Conservation (phyloP, 345 rosid species). For the Litchi chinensis region DNA sequence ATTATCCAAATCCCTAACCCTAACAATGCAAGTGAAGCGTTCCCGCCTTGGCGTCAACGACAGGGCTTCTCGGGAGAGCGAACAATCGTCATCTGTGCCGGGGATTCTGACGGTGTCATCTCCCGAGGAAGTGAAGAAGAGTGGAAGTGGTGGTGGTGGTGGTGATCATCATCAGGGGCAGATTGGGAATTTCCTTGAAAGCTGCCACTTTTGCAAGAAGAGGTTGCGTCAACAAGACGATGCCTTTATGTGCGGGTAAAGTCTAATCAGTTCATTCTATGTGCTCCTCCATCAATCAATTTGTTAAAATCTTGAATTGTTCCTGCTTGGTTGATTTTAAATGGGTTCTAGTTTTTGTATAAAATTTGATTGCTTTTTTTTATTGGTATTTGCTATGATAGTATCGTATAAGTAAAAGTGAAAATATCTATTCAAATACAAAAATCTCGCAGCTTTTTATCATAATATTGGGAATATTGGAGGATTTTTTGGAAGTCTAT, state of each 20-base stretch:
- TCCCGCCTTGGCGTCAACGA: constrained; percentile 9
- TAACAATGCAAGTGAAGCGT: constrained; percentile 41
- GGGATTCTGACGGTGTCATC: constrained; percentile 32
- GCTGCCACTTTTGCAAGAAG: constrained; percentile 30
- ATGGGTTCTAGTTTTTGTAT: neutral
- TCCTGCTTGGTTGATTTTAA: neutral
- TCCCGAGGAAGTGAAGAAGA: constrained; percentile 15
- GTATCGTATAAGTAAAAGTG: too few species aligned
- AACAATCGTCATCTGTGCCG: constrained; percentile 6
- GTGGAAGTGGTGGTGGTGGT: neutral
- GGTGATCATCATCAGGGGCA: constrained; percentile 7
- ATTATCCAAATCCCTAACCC: neutral
- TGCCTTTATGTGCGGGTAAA: constrained; percentile 48
- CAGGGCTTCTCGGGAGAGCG: neutral
- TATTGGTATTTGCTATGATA: neutral
- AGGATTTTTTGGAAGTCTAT: too few species aligned
- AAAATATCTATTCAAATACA: too few species aligned
- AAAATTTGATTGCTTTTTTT: neutral
- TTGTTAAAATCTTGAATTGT: neutral
- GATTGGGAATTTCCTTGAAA: constrained; percentile 36
- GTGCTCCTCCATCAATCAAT: too few species aligned
- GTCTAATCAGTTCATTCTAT: neutral
- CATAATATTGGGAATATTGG: too few species aligned
- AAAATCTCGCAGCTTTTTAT: neutral
- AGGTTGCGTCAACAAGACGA: constrained; percentile 23